Base-by-base conservation (phyloP, 2,329 filamentous ascomycete genomes). In the Cyphellophora europaea region DNA sequence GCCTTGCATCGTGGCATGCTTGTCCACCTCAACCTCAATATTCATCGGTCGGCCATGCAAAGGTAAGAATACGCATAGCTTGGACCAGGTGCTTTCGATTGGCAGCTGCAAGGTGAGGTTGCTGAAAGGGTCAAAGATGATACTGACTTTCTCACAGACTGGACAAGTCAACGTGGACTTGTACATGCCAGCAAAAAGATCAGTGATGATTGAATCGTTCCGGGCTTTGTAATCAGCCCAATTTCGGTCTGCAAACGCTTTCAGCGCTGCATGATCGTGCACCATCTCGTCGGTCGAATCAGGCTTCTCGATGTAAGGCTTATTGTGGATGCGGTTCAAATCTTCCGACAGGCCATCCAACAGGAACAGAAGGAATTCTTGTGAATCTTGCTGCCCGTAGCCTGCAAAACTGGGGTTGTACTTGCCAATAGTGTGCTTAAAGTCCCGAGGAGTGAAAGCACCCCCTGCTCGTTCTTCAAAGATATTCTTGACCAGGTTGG, bases 241-340 rank as follows among this genome's bases (percentile, higher is more conserved):
- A 41, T 91, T 91, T 47, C 84, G 75, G 34, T 88, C 77, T 1
- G 89, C 91, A 65, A 98, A 85, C 44, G 81, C 74, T 38, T 78
- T 74, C 53, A 98, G 86, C 8, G 83, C 83, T 28, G 75, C 73
- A 2, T 77, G 79, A 52, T 96, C 77, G 46, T 82, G 74, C 42
- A 95, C 82, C 74, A 93, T 96, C 44, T 91, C 87, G 55, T 98
- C 91, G 0, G 93, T 94, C 0, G 89, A 96, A 55, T 98, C 91
- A 0, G 91, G 91, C 58, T 96, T 95, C 59, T 94, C 87, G 30
- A 93, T 89, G 57, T 96, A 95, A 1, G 91, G 91, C 63, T 98
- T 98, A 63, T 93, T 89, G 54, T 82, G 77, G 45, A 98, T 82
- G 6, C 91, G 78, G 54, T 93, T 98, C 27, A 98, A 66, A 55